phyloP scores from a whole-genome alignment of 1,284 basidiomycete genomes.

The Ganoderma resinaceum region DNA sequence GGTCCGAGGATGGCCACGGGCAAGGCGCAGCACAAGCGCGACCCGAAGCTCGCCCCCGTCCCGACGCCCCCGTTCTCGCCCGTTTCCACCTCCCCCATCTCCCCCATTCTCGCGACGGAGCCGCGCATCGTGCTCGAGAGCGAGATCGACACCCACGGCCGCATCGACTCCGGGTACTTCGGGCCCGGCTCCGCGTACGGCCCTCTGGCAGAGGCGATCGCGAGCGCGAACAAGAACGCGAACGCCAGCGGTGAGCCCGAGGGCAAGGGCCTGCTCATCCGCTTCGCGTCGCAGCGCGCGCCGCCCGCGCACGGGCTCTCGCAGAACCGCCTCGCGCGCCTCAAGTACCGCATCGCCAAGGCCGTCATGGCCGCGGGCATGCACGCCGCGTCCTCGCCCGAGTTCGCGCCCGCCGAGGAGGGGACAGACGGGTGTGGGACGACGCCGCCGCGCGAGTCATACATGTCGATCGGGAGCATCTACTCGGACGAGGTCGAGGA shows the following conservation, averaged over 20 bases:
- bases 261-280: conserved; percentile 47
- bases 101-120: conserved; percentile 10
- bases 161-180: not conserved
- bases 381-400: conserved; percentile 42
- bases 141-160: conserved; percentile 21
- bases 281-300: conserved; percentile 38
- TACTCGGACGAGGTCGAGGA: conserved; percentile 30
- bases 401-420: conserved; percentile 11
- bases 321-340: conserved; percentile 42
- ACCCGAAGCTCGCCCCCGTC: conserved; percentile 3
- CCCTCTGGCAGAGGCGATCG: too few species aligned
- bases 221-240: too few species aligned
- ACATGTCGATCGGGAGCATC: conserved; percentile 34
- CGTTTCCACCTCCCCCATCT: conserved; percentile 5
- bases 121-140: conserved; percentile 16
- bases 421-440: conserved; percentile 2
- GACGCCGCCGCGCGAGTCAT: conserved; percentile 16
- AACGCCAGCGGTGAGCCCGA: conserved; percentile 14
- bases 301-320: conserved; percentile 38
- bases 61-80: conserved; percentile 9
- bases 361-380: conserved; percentile 57
- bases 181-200: not conserved
- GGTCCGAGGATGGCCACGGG: conserved; percentile 11
- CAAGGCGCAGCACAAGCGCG: conserved; percentile 8
- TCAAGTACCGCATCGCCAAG: conserved; percentile 50